Conservation (phyloP, 306 rosid genomes). For the Neltuma alba region DNA sequence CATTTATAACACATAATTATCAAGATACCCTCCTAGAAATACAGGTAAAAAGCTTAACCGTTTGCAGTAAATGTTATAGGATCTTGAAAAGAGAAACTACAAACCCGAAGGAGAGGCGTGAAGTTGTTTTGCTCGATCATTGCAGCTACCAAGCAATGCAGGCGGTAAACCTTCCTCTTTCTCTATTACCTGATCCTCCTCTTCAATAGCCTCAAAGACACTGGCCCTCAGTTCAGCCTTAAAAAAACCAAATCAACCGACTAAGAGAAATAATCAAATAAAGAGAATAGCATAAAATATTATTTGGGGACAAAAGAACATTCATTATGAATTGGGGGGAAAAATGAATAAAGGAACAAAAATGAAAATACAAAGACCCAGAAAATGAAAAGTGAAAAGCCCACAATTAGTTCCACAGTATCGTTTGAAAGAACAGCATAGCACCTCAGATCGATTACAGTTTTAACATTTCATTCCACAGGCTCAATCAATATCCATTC, state of each 20-base stretch:
- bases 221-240: constrained; percentile 99
- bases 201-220: constrained; percentile 98
- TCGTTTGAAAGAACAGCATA: not conserved
- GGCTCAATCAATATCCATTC: not conserved
- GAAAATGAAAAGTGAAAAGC: not conserved
- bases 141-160: constrained; percentile 97
- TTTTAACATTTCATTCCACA: not conserved
- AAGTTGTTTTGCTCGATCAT: constrained; percentile 96
- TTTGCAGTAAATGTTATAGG: not conserved
- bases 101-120: constrained; percentile 97
- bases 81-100: not conserved
- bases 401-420: not conserved
- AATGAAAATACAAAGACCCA: not conserved
- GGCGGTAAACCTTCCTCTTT: constrained; percentile 92
- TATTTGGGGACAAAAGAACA: not conserved
- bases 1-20: not conserved
- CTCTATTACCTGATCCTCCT: constrained; percentile 89
- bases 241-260: not conserved
- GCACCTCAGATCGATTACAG: not conserved
- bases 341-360: not conserved
- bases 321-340: not conserved
- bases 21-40: not conserved
- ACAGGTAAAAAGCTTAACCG: not conserved
- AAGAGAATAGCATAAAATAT: not conserved
- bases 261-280: not conserved